Evolutionary conservation across 805 yeast species (phyloP), one percentile per base, ranked within the genome.

Genomic region (Candida loeiensis): DNA sequence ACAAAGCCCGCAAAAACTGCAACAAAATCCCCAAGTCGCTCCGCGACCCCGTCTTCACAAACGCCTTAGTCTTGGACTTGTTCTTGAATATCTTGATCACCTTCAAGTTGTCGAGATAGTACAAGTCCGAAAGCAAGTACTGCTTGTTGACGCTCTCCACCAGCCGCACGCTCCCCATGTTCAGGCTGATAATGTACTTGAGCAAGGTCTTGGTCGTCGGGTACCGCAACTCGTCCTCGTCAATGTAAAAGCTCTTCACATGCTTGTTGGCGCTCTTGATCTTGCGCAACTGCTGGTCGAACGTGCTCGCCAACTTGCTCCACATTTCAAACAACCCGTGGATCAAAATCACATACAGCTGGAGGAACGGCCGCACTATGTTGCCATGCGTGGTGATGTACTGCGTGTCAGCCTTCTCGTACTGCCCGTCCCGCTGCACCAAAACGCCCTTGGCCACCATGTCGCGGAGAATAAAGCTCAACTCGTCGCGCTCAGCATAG

Each of bases 51-150:
- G 66, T 54, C 30, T 56, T 51, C 17, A 69, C 73, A 46, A 53
- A 66, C 6, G 74, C 72, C 38, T 56, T 55, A 4, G 71, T 67
- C 45, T 62, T 65, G 6, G 69, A 53, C 51, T 66, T 66, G 49
- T 69, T 68, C 49, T 68, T 68, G 49, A 63, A 59, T 19, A 69
- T 65, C 37, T 51, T 52, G 16, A 69, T 55, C 41, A 67, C 51
- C 32, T 48, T 49, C 40, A 68, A 53, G 44, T 66, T 58, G 45
- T 63, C 53, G 43, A 67, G 51, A 44, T 65, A 68, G 41, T 62
- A 68, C 40, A 69, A 54, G 39, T 64, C 61, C 34, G 67, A 60
- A 24, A 69, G 51, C 36, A 69, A 55, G 47, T 69, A 68, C 46
- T 68, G 73, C 50, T 68, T 69, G 47, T 69, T 68, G 41, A 58